A percentile compares a stretch with the other conserved stretches of the same genome.
phyloP scores from a whole-genome alignment of 106 monocot genomes.

The Dendrobium catenatum region DNA sequence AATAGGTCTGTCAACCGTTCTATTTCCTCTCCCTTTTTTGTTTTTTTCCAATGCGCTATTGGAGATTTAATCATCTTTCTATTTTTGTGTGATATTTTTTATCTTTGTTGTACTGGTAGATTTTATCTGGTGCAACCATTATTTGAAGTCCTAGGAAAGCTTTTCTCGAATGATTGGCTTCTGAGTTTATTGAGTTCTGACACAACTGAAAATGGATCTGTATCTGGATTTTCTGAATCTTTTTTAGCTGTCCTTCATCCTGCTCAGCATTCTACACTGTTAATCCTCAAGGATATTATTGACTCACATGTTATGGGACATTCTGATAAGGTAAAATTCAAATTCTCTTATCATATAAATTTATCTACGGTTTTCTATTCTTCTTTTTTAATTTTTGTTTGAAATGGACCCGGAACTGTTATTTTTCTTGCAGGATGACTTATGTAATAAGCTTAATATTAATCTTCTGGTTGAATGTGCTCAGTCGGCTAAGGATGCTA shows the following conservation, averaged over 20 bases:
- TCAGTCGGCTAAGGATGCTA: conserved; percentile 36
- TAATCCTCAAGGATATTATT: conserved; percentile 67
- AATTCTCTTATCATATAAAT: not conserved
- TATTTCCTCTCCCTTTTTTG: not conserved
- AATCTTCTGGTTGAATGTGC: conserved; percentile 57
- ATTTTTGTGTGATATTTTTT: not conserved
- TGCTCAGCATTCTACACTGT: conserved; percentile 58
- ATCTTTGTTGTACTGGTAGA: conserved; percentile 28
- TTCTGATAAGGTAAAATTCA: conserved; percentile 21
- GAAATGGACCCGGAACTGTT: not conserved
- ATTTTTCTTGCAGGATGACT: conserved; percentile 45
- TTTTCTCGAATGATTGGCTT: conserved; percentile 53
- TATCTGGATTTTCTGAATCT: conserved; percentile 25
- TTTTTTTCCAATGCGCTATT: not conserved
- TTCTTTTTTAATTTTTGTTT: not conserved
- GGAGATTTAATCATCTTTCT: not conserved
- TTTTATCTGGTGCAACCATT: conserved; percentile 48
- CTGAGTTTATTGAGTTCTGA: conserved; percentile 9
- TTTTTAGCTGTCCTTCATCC: conserved; percentile 22
- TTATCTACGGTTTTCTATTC: not conserved
- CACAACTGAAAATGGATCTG: conserved; percentile 10
- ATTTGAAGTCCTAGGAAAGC: conserved; percentile 49
- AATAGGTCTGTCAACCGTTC: conserved; percentile 43
- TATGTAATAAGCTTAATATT: conserved; percentile 31
- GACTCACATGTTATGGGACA: conserved; percentile 22